These are phyloP conservation scores for Aspergillus steynii DNA, from an alignment of 495 filamentous ascomycete genomes.

Conservation along the genomic window DNA sequence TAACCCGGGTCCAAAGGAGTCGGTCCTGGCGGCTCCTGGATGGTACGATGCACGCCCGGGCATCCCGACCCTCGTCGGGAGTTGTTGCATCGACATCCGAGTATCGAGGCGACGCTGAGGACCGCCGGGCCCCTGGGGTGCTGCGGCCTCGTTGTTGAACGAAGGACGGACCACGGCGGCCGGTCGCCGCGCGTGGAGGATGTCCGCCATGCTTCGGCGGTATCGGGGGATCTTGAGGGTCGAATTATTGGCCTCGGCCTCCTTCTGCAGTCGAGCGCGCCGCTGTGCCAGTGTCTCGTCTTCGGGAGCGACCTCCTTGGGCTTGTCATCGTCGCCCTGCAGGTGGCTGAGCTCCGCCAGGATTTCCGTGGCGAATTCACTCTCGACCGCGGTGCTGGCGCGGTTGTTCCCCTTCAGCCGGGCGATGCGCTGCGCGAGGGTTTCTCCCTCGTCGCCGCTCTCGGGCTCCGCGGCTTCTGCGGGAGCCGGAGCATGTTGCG, in stretches of 20 bases:
- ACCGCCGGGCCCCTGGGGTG: slow-evolving; percentile 8
- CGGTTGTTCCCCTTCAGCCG: slow-evolving; percentile 61
- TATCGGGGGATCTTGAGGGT: slow-evolving; percentile 33
- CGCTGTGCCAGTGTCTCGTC: slow-evolving; percentile 92
- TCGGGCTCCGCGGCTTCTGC: slow-evolving; percentile 23
- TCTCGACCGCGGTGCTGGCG: slow-evolving; percentile 61
- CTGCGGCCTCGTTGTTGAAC: slow-evolving; percentile 32
- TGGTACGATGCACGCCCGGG: slow-evolving; percentile 23
- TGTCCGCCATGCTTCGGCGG: slow-evolving; percentile 68
- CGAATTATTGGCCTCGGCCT: slow-evolving; percentile 52
- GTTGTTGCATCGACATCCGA: slow-evolving; percentile 36
- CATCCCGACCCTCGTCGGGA: slow-evolving; percentile 23
- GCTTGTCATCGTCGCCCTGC: slow-evolving; percentile 26
- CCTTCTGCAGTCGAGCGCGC: slow-evolving; percentile 73
- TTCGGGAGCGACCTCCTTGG: slow-evolving; percentile 35
- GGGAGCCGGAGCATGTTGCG: slow-evolving; percentile 20
- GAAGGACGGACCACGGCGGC: slow-evolving; percentile 32
- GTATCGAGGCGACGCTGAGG: slow-evolving; percentile 22
- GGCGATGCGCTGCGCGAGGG: slow-evolving; percentile 70
- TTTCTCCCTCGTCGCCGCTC: slow-evolving; percentile 71
- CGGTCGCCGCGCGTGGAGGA: slow-evolving; percentile 59
- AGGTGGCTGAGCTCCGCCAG: slow-evolving; percentile 67
- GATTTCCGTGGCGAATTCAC: slow-evolving; percentile 77
- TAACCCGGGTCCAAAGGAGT: slow-evolving; percentile 30
- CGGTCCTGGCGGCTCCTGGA: slow-evolving; percentile 13